Evolutionary conservation across 2,329 filamentous ascomycete genomes (phyloP).

Genomic region (Sclerotinia glacialis): DNA sequence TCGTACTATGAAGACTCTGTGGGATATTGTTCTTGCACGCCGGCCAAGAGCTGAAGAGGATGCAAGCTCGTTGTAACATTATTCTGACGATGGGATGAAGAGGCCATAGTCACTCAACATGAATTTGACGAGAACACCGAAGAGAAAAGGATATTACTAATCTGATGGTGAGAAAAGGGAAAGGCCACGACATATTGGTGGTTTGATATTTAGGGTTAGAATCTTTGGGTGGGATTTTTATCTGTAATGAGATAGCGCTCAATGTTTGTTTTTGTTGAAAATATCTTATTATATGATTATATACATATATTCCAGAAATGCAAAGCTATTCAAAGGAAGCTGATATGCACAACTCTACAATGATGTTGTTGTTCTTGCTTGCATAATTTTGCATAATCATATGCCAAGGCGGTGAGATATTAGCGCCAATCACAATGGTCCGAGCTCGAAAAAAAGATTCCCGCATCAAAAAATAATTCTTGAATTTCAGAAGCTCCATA

Average conservation of each 20-base stretch:
- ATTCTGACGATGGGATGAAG: neutral
- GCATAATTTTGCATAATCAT: slow-evolving; percentile 14
- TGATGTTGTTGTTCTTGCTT: neutral
- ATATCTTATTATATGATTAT: neutral
- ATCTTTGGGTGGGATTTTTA: neutral
- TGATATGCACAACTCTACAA: neutral
- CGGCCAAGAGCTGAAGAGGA: neutral
- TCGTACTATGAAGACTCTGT: neutral
- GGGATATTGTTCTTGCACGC: neutral
- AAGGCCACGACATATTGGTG: neutral
- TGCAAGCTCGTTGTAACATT: neutral
- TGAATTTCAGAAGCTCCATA: slow-evolving; percentile 17
- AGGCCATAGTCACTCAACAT: neutral
- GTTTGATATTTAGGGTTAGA: neutral
- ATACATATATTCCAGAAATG: neutral
- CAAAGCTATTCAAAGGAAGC: neutral
- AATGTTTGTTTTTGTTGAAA: neutral
- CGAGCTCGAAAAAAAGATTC: slow-evolving; percentile 23
- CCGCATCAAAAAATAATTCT: slow-evolving; percentile 25
- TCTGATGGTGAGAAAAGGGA: too few species aligned
- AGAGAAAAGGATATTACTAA: too few species aligned
- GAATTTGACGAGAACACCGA: too few species aligned
- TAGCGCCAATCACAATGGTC: slow-evolving; percentile 16
- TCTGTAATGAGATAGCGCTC: neutral
- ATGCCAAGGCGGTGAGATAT: slow-evolving; percentile 16